These are phyloP conservation scores for Nitzschia sp. DNA, from an alignment of 108 stramenopile species.

Conservation along the genomic window DNA sequence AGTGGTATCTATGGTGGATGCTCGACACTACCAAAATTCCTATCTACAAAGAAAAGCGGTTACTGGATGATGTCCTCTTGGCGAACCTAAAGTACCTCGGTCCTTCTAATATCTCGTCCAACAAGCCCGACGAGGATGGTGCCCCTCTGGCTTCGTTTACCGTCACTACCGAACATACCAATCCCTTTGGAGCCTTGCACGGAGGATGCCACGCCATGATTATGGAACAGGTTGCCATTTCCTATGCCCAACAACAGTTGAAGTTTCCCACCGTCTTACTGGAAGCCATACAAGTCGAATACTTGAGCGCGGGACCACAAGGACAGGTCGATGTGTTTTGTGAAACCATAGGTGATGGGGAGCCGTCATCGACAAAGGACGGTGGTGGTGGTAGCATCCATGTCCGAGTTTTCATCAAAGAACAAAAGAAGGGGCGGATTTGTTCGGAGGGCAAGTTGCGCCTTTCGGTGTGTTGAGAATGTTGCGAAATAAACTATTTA, in stretches of 20 bases:
- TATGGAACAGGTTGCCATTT: conserved; percentile 14
- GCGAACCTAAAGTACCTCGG: background rate
- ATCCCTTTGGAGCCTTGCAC: conserved; percentile 29
- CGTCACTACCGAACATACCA: conserved; percentile 16
- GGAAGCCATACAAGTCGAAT: conserved; percentile 17
- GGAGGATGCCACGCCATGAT: conserved; percentile 27
- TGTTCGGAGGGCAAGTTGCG: conserved; percentile 2
- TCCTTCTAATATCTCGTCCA: background rate
- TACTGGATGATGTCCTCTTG: background rate
- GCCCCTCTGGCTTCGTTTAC: conserved; percentile 4
- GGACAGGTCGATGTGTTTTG: conserved; percentile 5
- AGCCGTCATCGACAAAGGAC: background rate
- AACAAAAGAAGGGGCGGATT: background rate
- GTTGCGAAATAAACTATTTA: background rate
- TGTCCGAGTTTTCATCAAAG: conserved; percentile 4
- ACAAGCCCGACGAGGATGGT: background rate
- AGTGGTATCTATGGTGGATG: background rate
- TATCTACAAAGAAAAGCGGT: background rate
- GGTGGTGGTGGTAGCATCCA: background rate
- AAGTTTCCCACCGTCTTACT: background rate
- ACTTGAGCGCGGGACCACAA: background rate
- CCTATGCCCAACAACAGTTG: background rate
- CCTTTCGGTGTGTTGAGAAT: background rate
- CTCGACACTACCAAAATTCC: background rate
- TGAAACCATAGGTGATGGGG: background rate